A percentile compares a stretch with the other conserved stretches of the same genome.
Conservation (phyloP, 2,329 filamentous ascomycete genomes). For the Aciculosporium take region DNA sequence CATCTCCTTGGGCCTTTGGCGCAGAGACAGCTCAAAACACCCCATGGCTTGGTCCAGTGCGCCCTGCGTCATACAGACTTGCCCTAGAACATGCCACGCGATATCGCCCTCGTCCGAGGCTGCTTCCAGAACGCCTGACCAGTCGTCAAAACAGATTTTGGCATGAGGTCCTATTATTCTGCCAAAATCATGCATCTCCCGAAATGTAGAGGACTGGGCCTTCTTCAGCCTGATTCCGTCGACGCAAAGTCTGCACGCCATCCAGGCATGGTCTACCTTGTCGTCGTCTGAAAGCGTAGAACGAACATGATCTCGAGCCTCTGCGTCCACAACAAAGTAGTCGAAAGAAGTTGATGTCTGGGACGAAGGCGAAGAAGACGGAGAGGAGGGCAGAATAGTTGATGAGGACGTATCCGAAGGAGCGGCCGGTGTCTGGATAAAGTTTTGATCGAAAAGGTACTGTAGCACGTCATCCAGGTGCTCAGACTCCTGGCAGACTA, state of each 20-base stretch:
- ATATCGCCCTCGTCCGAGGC: slow-evolving; percentile 18
- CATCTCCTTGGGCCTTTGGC: slow-evolving; percentile 5
- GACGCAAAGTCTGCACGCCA: slow-evolving; percentile 14
- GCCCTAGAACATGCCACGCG: slow-evolving; percentile 23
- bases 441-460: slow-evolving; percentile 13
- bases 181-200: slow-evolving; percentile 13
- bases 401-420: slow-evolving; percentile 5
- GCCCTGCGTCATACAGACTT: slow-evolving; percentile 16
- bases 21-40: slow-evolving; percentile 13
- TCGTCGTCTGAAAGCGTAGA: slow-evolving; percentile 9
- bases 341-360: slow-evolving; percentile 9
- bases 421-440: slow-evolving; percentile 10
- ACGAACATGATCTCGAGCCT: slow-evolving; percentile 12
- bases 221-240: slow-evolving; percentile 11
- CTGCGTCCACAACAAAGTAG: slow-evolving; percentile 12
- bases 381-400: slow-evolving; percentile 7
- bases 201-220: slow-evolving; percentile 9
- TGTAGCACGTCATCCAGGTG: slow-evolving; percentile 13
- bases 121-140: slow-evolving; percentile 9
- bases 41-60: slow-evolving; percentile 13
- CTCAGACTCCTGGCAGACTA: slow-evolving; percentile 10
- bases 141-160: slow-evolving; percentile 14
- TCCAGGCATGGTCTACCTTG: slow-evolving; percentile 11
- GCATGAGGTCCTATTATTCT: slow-evolving; percentile 15
- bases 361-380: slow-evolving; percentile 9